These are phyloP conservation scores for Papilionanthe hybrid DNA, from an alignment of 116 monocot species.

Conservation along the genomic window DNA sequence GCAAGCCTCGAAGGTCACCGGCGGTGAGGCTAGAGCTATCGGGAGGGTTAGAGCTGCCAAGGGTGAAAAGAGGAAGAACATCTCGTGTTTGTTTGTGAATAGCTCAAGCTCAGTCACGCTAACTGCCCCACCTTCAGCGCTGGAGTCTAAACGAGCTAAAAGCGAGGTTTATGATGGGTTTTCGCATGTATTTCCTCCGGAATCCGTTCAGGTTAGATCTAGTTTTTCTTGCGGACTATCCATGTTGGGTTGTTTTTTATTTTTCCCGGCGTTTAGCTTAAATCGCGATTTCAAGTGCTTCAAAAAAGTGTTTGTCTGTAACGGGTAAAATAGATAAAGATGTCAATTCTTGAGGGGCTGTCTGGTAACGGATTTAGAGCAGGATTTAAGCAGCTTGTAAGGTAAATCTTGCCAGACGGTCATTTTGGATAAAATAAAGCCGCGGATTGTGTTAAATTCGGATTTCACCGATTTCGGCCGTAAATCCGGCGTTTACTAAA, in stretches of 20 bases:
- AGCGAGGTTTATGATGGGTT: conserved; percentile 85
- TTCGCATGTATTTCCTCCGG: conserved; percentile 54
- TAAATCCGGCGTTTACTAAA: too few relatives aligned
- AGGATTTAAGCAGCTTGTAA: too few relatives aligned
- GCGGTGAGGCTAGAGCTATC: not conserved
- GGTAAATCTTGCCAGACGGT: too few relatives aligned
- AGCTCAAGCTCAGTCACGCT: conserved; percentile 56
- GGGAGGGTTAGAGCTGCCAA: conserved; percentile 13
- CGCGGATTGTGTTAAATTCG: too few relatives aligned
- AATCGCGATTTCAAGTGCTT: not conserved
- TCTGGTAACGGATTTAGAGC: too few relatives aligned
- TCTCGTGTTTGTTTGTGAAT: conserved; percentile 45
- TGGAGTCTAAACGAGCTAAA: conserved; percentile 46
- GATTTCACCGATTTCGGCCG: too few relatives aligned
- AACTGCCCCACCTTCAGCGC: conserved; percentile 30
- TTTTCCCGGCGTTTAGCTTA: not conserved
- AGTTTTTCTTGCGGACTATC: not conserved
- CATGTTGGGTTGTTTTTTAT: not conserved
- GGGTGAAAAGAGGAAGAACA: conserved; percentile 9
- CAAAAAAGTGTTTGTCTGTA: not conserved
- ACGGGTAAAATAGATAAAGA: not conserved
- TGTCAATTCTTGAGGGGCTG: not conserved
- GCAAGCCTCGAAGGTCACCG: conserved; percentile 1
- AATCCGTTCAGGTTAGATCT: conserved; percentile 53
- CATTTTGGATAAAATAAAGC: too few relatives aligned